Conservation (phyloP, 129 eudicot genomes). For the Dittrichia graveolens region DNA sequence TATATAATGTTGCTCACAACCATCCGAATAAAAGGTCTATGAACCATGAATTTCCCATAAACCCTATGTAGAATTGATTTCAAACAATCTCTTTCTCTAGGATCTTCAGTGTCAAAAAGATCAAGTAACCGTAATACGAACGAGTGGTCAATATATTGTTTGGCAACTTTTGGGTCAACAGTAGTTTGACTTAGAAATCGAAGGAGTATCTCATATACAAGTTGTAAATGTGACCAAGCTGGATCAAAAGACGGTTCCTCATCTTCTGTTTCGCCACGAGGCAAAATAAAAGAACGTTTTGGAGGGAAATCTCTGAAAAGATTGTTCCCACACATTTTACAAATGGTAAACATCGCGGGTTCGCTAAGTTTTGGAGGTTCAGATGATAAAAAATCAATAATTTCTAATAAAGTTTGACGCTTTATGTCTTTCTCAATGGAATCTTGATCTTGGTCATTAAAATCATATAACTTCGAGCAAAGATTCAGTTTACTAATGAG, state of each 20-base stretch:
- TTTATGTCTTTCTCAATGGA: slow-evolving; percentile 59
- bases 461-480: slow-evolving; percentile 52
- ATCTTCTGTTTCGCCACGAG: slow-evolving; percentile 57
- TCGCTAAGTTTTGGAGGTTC: slow-evolving; percentile 60
- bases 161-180: slow-evolving; percentile 57
- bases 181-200: slow-evolving; percentile 51
- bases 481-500: slow-evolving; percentile 59
- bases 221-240: slow-evolving; percentile 71
- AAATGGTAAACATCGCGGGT: slow-evolving; percentile 48
- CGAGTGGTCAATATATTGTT: slow-evolving; percentile 51
- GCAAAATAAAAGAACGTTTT: slow-evolving; percentile 27
- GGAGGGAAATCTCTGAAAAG: slow-evolving; percentile 69
- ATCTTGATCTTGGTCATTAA: slow-evolving; percentile 45
- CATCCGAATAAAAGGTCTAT: slow-evolving; percentile 66
- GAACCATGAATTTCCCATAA: slow-evolving; percentile 73
- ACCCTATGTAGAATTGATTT: slow-evolving; percentile 59
- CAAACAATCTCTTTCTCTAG: slow-evolving; percentile 63
- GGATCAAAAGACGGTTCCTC: slow-evolving; percentile 64
- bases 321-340: slow-evolving; percentile 64
- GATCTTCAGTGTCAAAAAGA: slow-evolving; percentile 67
- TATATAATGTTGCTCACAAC: slow-evolving; percentile 58
- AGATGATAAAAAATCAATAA: slow-evolving; percentile 50
- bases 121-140: slow-evolving; percentile 49
- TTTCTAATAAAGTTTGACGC: slow-evolving; percentile 58
- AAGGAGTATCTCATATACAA: slow-evolving; percentile 63